Percentiles rank a stretch among this genome's conserved stretches.
Evolutionary conservation across 257 asterid species (phyloP).

Genomic region (Primulina eburnea): DNA sequence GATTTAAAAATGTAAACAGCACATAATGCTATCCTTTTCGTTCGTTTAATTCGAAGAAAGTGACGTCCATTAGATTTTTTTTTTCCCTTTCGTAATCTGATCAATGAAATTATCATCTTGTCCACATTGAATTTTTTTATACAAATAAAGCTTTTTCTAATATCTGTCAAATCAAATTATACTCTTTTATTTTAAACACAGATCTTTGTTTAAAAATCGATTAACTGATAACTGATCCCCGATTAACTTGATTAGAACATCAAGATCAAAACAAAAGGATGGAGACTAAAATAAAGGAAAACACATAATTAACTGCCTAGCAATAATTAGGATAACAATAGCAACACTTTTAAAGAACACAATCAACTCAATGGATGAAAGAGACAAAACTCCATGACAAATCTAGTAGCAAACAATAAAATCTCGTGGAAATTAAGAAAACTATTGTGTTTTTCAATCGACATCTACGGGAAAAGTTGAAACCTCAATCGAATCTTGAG

Average conservation of each 20-base stretch:
- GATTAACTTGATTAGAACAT: not conserved
- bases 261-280: not conserved
- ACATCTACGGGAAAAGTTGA: not conserved
- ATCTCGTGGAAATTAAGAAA: not conserved
- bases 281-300: not conserved
- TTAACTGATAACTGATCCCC: no score
- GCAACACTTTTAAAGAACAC: no score
- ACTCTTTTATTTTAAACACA: not conserved
- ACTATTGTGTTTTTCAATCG: not conserved
- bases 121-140: not conserved
- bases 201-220: not conserved
- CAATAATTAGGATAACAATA: not conserved
- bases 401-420: not conserved
- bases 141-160: not conserved
- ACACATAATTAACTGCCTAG: not conserved
- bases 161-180: no score
- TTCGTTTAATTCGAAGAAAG: conserved; percentile 14
- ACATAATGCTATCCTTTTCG: not conserved
- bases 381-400: no score
- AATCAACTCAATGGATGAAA: no score
- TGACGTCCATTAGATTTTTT: not conserved
- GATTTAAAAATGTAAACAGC: not conserved
- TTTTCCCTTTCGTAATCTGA: not conserved
- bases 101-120: conserved; percentile 10
- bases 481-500: no score